These are phyloP conservation scores for Benincasa hispida DNA, from an alignment of 306 rosid genomes.

Conservation along the genomic window DNA sequence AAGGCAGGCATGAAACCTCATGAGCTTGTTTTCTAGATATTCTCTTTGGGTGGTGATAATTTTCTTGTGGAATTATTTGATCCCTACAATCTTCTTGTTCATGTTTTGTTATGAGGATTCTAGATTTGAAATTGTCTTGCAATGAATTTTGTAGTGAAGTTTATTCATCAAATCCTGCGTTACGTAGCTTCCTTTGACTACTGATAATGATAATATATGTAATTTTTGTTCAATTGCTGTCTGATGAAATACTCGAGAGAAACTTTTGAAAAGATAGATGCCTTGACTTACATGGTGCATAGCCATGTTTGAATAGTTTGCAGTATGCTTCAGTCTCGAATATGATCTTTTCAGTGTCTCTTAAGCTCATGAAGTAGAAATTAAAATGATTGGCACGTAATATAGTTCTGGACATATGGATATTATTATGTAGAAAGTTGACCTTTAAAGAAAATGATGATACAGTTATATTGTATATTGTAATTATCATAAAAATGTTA, in stretches of 20 bases:
- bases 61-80: background rate
- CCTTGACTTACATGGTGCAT: too few species aligned
- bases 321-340: background rate
- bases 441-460: too few species aligned
- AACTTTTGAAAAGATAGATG: background rate
- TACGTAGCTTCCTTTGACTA: background rate
- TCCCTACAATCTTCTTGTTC: background rate
- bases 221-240: background rate
- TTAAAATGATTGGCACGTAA: too few species aligned
- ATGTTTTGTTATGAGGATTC: background rate
- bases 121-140: background rate
- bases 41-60: background rate
- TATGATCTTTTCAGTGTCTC: too few species aligned
- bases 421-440: too few species aligned
- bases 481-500: too few species aligned
- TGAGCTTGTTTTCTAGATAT: conserved; percentile 48
- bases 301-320: background rate
- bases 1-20: conserved; percentile 72
- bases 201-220: background rate
- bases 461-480: too few species aligned
- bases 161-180: background rate
- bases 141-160: background rate
- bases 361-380: too few species aligned
- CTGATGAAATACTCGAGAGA: background rate
- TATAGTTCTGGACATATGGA: too few species aligned